A percentile compares a stretch with the other conserved stretches of the same genome.
Evolutionary conservation across 768 basidiomycete species (phyloP).

Genomic region (Dentipellis fragilis): DNA sequence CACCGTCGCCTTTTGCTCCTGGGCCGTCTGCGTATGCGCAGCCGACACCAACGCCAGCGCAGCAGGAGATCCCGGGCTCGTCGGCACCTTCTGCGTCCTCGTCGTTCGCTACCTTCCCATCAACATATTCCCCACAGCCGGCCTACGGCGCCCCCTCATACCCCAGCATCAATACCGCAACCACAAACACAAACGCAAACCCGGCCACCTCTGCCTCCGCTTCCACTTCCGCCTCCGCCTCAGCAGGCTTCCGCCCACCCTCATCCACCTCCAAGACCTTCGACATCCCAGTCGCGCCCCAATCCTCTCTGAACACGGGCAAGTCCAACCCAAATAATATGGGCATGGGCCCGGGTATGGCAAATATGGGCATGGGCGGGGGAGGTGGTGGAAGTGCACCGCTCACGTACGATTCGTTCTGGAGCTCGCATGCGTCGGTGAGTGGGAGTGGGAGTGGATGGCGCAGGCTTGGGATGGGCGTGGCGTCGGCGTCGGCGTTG

Average conservation of each 20-base stretch:
- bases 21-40: neutral
- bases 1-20: neutral
- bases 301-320: neutral
- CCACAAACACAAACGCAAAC: neutral
- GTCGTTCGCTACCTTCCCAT: neutral
- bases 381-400: neutral
- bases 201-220: neutral
- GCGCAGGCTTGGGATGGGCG: constrained; percentile 3
- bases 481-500: neutral
- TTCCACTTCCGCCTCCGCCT: neutral
- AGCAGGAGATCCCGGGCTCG: neutral
- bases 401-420: constrained; percentile 16
- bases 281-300: constrained; percentile 11
- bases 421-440: constrained; percentile 11
- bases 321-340: too few species aligned
- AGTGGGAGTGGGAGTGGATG: constrained; percentile 9
- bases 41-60: too few species aligned
- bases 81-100: neutral
- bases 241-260: neutral
- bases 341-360: too few species aligned
- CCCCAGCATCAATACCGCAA: neutral
- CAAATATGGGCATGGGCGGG: neutral
- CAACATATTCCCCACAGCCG: neutral
- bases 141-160: neutral
- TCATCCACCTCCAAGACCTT: constrained; percentile 5